Base-by-base conservation (phyloP, 768 basidiomycete genomes). In the Royoungia palumana region DNA sequence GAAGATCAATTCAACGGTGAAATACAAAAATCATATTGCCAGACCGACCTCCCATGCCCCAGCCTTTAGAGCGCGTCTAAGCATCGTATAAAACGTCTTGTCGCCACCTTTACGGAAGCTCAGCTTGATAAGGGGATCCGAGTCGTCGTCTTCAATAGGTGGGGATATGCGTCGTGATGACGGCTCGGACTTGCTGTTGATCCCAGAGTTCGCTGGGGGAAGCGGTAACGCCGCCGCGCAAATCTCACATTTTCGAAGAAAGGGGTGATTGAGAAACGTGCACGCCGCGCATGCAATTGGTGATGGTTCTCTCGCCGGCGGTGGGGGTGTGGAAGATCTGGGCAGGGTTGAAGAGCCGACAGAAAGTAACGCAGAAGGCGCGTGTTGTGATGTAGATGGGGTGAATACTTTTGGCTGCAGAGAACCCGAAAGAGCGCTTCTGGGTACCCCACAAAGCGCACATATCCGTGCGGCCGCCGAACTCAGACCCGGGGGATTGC, bases 51-150 rank as follows among this genome's bases (percentile, higher is more conserved):
- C 83, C 94, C 94, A 95, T 30, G 77, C 78, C 63, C 84, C 90
- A 5, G 77, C 73, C 53, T 80, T 76, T 41, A 95, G 62, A 37
- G 82, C 79, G 17, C 80, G 75, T 66, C 87, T 90, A 32, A 97
- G 73, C 11, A 79, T 76, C 16, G 79, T 72, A 66, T 99, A 97
- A 56, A 92, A 87, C 1, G 77, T 57, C 66, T 87, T 87, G 63
- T 89, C 93, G 0, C 94, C 94, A 4, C 94, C 93, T 63, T 83
- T 89, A 36, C 95, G 77, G 66, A 99, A 97, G 67, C 90, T 94
- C 47, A 99, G 64, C 56, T 89, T 87, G 41, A 96, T 79, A 49
- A 85, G 72, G 25, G 73, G 60, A 32, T 66, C 62, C 24, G 65
- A 63, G 32, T 38, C 51, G 35, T 54, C 47, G 34, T 55, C 61